Base-by-base conservation (phyloP, 208 protist genomes). In the Leishmania turanica region DNA sequence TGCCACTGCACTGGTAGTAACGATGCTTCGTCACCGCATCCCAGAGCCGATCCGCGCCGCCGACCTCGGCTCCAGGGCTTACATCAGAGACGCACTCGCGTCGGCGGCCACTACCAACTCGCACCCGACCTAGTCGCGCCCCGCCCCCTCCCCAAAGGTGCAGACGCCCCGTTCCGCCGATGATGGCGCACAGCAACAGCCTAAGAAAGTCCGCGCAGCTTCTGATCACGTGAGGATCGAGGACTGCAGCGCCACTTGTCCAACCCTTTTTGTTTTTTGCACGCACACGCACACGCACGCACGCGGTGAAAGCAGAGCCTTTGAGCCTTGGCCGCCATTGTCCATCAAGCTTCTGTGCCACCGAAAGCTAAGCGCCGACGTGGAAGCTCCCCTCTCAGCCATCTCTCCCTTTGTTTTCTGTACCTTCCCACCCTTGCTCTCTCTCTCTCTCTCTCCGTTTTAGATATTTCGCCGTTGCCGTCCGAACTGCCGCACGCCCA, bases 1-100 rank as follows among this genome's bases (percentile, higher is more conserved):
- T 45, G 91, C 96, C 3, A 84, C 96, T 3, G 87, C 82, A 19
- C 62, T 93, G 68, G 84, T 93, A 11, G 45, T 86, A 4, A 79
- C 74, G 2, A 93, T 91, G 75, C 88, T 88, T 56, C 81, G 71
- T 1, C 80, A 94, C 54, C 89, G 97, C 31, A 89, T 99, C 3
- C 97, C 98, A 3, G 98, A 99, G 84, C 97, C 98, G 9, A 94
- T 98, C 15, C 90, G 97, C 1, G 91, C 93, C 34, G 98, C 98
- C 3, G 98, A 99, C 79, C 69, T 98, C 37, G 78, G 76, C 47
- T 98, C 96, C 11, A 89, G 98, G 47, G 88, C 94, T 42, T 98
- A 88, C 74, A 92, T 96, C 82, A 89, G 87, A 31, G 56, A 81
- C 34, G 2, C 42, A 1, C 21, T 45, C 15, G 37, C 34, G 47